phyloP scores from a whole-genome alignment of 495 filamentous ascomycete genomes.

The Penicillium mononematosum region DNA sequence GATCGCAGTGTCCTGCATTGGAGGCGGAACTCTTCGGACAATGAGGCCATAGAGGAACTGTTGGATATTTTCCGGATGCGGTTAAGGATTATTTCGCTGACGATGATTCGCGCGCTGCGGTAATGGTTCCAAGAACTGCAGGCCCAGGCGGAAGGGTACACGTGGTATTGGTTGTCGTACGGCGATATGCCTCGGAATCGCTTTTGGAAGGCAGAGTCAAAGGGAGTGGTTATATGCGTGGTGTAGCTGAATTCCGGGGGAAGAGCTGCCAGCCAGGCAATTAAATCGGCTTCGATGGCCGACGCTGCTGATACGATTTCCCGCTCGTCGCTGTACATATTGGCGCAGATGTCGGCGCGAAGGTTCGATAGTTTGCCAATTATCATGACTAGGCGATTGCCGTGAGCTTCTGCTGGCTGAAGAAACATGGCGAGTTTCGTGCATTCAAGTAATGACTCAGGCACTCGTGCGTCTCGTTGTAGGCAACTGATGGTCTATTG shows the following conservation, averaged over 20 bases:
- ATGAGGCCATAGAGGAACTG: slow-evolving; percentile 11
- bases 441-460: slow-evolving; percentile 36
- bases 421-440: slow-evolving; percentile 37
- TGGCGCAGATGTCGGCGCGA: slow-evolving; percentile 43
- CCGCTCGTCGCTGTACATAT: slow-evolving; percentile 36
- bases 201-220: slow-evolving; percentile 25
- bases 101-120: slow-evolving; percentile 58
- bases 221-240: slow-evolving; percentile 24
- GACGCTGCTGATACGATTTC: slow-evolving; percentile 47
- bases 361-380: slow-evolving; percentile 45
- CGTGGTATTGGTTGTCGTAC: slow-evolving; percentile 59
- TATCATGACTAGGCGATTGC: slow-evolving; percentile 38
- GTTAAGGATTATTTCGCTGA: slow-evolving; percentile 51
- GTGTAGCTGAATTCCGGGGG: slow-evolving; percentile 40
- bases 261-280: slow-evolving; percentile 41
- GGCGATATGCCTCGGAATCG: slow-evolving; percentile 27
- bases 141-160: slow-evolving; percentile 57
- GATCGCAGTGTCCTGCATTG: slow-evolving; percentile 36
- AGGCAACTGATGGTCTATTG: slow-evolving; percentile 42
- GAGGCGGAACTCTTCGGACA: slow-evolving; percentile 34
- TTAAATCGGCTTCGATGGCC: slow-evolving; percentile 52
- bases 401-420: slow-evolving; percentile 35
- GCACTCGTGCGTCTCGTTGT: slow-evolving; percentile 37
- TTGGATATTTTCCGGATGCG: slow-evolving; percentile 21
- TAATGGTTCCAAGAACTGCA: slow-evolving; percentile 62